phyloP scores from a whole-genome alignment of 805 yeast species.

The Ogataea populi-albae region DNA sequence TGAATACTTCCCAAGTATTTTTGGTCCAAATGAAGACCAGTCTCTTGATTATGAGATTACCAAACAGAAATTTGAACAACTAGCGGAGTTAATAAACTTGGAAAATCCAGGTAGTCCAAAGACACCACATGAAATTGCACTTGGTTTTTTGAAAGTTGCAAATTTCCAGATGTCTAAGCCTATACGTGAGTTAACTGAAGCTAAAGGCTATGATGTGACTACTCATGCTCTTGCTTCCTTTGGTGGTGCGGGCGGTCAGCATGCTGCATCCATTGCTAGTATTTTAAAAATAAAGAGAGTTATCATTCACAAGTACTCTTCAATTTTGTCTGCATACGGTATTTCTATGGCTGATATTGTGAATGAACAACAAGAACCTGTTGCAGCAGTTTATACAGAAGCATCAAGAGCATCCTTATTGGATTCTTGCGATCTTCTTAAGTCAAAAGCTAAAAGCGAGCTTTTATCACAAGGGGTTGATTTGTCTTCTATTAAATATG shows the following conservation, averaged over 20 bases:
- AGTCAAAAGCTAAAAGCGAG: slow-evolving; percentile 18
- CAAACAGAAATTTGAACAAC: slow-evolving; percentile 44
- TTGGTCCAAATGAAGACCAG: slow-evolving; percentile 74
- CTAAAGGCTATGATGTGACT: slow-evolving; percentile 64
- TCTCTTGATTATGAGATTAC: slow-evolving; percentile 59
- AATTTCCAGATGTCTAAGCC: slow-evolving; percentile 84
- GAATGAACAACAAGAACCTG: slow-evolving; percentile 32
- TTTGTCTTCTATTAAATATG: slow-evolving; percentile 13
- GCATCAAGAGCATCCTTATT: slow-evolving; percentile 11
- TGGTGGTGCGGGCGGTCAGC: slow-evolving; percentile 92
- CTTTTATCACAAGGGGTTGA: slow-evolving; percentile 20
- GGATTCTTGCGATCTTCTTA: slow-evolving; percentile 17
- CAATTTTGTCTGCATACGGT: slow-evolving; percentile 43
- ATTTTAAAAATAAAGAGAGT: slow-evolving; percentile 63
- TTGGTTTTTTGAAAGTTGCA: slow-evolving; percentile 76
- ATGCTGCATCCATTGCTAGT: slow-evolving; percentile 69
- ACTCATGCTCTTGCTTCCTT: slow-evolving; percentile 69
- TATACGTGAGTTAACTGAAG: slow-evolving; percentile 73
- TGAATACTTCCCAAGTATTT: slow-evolving; percentile 71
- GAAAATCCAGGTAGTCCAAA: slow-evolving; percentile 33
- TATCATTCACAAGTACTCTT: slow-evolving; percentile 68
- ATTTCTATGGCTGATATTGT: slow-evolving; percentile 57
- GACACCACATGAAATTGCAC: slow-evolving; percentile 64
- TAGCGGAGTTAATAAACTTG: slow-evolving; percentile 53
- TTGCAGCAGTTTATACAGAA: slow-evolving; percentile 13